Conservation (phyloP, 83 land plant genomes). For the Larix sibirica region DNA sequence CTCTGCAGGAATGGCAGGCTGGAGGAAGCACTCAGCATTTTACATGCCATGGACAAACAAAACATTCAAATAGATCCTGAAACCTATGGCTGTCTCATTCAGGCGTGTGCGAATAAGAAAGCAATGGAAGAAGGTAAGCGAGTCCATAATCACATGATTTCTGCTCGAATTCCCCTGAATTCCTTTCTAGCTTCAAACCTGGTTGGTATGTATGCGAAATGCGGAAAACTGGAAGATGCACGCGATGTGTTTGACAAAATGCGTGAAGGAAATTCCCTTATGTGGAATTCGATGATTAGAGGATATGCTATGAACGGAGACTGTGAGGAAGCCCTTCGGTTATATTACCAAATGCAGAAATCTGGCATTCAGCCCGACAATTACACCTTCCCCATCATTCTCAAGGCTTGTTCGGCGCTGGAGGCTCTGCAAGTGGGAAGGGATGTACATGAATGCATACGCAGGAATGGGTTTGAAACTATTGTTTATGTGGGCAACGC, state of each 20-base stretch:
- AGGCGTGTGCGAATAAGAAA: slow-evolving; percentile 43
- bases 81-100: slow-evolving; percentile 29
- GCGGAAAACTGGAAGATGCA: slow-evolving; percentile 31
- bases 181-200: slow-evolving; percentile 51
- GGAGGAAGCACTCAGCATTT: neutral
- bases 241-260: slow-evolving; percentile 4
- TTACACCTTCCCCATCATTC: slow-evolving; percentile 28
- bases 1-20: neutral
- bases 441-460: slow-evolving; percentile 44
- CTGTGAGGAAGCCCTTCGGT: slow-evolving; percentile 14
- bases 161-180: slow-evolving; percentile 16
- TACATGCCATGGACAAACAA: neutral
- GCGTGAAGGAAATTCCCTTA: slow-evolving; percentile 33
- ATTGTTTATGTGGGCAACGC: slow-evolving; percentile 45
- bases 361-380: neutral
- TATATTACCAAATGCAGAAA: neutral
- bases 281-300: slow-evolving; percentile 66
- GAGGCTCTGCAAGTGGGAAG: slow-evolving; percentile 23
- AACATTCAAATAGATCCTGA: slow-evolving; percentile 2
- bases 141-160: slow-evolving; percentile 43
- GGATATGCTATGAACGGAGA: slow-evolving; percentile 37
- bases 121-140: slow-evolving; percentile 41
- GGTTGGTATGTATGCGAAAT: slow-evolving; percentile 61
- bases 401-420: slow-evolving; percentile 49
- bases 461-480: slow-evolving; percentile 31